phyloP scores from a whole-genome alignment of 2,329 filamentous ascomycete genomes.

The Decorospora gaudefroyi region DNA sequence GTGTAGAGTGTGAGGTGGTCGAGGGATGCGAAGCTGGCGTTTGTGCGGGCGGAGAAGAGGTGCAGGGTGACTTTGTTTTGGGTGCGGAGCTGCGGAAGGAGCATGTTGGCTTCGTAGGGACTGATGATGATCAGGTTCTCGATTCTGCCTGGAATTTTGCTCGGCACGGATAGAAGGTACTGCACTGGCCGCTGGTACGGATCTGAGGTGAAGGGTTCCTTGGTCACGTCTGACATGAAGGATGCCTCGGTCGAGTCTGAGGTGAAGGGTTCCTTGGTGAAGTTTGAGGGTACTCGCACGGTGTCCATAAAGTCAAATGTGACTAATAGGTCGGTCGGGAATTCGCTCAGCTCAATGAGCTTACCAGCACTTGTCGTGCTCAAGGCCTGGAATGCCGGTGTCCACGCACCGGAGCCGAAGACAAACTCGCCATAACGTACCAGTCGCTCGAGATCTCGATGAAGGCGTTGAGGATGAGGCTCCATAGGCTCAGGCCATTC shows the following conservation, averaged over 20 bases:
- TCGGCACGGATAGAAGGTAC: constrained; percentile 54
- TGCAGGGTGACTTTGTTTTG: constrained; percentile 52
- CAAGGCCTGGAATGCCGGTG: constrained; percentile 55
- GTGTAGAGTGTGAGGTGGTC: constrained; percentile 56
- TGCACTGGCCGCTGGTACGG: constrained; percentile 59
- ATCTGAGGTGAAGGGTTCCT: constrained; percentile 1
- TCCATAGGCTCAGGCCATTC: constrained; percentile 53
- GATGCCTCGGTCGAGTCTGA: too few species aligned
- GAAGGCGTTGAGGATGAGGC: constrained; percentile 52
- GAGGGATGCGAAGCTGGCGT: constrained; percentile 43
- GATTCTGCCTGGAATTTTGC: neutral
- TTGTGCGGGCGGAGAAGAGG: constrained; percentile 58
- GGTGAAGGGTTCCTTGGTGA: neutral
- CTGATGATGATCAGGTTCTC: constrained; percentile 60
- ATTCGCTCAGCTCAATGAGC: constrained; percentile 41
- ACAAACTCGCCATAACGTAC: constrained; percentile 46
- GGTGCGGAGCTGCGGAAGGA: constrained; percentile 51
- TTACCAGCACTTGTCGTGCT: constrained; percentile 48
- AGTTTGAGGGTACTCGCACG: constrained; percentile 37
- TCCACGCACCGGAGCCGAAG: constrained; percentile 41
- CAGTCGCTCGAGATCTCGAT: constrained; percentile 52
- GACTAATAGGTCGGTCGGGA: constrained; percentile 52
- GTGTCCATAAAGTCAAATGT: constrained; percentile 59
- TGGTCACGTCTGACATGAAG: neutral
- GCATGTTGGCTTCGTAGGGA: constrained; percentile 62